A percentile compares a stretch with the other conserved stretches of the same genome.
phyloP scores from a whole-genome alignment of 176 grass and related monocot species.

The Pontederia paniculata region DNA sequence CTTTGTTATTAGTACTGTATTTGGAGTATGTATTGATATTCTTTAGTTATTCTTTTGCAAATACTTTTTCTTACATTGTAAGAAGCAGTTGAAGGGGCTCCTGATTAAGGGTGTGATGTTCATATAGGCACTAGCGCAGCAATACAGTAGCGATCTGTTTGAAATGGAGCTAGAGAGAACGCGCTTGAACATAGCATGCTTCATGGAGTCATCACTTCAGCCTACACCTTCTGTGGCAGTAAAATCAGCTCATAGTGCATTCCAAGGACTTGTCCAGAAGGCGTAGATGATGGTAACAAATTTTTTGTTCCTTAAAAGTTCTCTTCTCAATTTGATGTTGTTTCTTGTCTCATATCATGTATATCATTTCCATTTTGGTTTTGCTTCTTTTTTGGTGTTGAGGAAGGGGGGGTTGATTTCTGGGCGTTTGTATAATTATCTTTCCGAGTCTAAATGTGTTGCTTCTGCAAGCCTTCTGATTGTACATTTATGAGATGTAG shows the following conservation, averaged over 20 bases:
- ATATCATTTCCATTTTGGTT: background rate
- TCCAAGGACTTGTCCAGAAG: conserved; percentile 41
- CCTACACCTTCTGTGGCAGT: conserved; percentile 21
- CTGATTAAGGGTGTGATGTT: background rate
- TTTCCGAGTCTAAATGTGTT: too few species aligned
- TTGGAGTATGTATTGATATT: too few species aligned
- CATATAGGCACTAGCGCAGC: conserved; percentile 58
- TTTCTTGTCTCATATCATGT: conserved; percentile 6
- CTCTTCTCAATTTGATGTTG: background rate
- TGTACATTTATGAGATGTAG: too few species aligned
- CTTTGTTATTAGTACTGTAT: too few species aligned
- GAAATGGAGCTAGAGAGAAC: conserved; percentile 85
- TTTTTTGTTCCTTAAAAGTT: conserved; percentile 6
- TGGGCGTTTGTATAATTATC: too few species aligned
- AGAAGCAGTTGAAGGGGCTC: background rate
- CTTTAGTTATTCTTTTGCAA: too few species aligned
- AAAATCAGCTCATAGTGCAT: conserved; percentile 29
- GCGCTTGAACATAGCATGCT: conserved; percentile 83
- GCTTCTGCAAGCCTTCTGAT: too few species aligned
- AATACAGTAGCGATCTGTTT: conserved; percentile 63
- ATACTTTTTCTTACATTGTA: background rate
- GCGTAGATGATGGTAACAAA: conserved; percentile 30
- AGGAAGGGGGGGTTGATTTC: too few species aligned
- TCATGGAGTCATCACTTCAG: conserved; percentile 61
- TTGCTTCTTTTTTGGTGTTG: too few species aligned